phyloP scores from a whole-genome alignment of 78 protist species.

The Cyanophora paradoxa region DNA sequence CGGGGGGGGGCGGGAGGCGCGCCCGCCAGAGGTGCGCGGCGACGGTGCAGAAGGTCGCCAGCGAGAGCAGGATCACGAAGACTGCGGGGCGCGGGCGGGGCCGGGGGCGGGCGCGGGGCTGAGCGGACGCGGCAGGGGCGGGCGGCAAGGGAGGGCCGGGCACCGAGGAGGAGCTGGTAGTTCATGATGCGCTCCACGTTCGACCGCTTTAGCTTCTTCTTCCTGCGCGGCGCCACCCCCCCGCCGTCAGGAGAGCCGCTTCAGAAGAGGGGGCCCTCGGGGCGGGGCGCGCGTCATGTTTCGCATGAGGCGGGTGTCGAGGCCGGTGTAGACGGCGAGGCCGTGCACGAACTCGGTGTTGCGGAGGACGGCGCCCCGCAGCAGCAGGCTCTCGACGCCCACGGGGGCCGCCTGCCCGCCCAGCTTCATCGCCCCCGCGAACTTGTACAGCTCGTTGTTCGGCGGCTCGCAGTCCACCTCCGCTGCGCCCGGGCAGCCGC shows the following conservation, averaged over 20 bases:
- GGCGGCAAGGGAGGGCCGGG: too few species aligned
- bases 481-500: not conserved
- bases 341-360: constrained; percentile 70
- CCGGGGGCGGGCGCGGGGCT: too few species aligned
- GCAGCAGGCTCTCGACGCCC: constrained; percentile 1
- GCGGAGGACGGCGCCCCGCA: constrained; percentile 50
- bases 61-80: not conserved
- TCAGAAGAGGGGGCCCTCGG: too few species aligned
- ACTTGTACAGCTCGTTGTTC: constrained; percentile 18
- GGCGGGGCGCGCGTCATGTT: not conserved
- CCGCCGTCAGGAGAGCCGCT: too few species aligned
- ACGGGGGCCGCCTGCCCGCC: not conserved
- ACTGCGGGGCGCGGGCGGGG: too few species aligned
- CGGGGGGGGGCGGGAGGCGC: not conserved
- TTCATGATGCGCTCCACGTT: not conserved
- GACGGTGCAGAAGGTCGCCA: constrained; percentile 19
- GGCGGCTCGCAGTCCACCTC: constrained; percentile 27
- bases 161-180: not conserved
- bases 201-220: too few species aligned
- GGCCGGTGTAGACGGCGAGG: constrained; percentile 46
- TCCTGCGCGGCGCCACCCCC: too few species aligned
- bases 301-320: constrained; percentile 17
- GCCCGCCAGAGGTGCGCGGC: constrained; percentile 12
- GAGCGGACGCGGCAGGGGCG: too few species aligned
- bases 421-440: not conserved